A percentile compares a stretch with the other conserved stretches of the same genome.
Conservation (phyloP, 768 basidiomycete species). For the Mycena metata region DNA sequence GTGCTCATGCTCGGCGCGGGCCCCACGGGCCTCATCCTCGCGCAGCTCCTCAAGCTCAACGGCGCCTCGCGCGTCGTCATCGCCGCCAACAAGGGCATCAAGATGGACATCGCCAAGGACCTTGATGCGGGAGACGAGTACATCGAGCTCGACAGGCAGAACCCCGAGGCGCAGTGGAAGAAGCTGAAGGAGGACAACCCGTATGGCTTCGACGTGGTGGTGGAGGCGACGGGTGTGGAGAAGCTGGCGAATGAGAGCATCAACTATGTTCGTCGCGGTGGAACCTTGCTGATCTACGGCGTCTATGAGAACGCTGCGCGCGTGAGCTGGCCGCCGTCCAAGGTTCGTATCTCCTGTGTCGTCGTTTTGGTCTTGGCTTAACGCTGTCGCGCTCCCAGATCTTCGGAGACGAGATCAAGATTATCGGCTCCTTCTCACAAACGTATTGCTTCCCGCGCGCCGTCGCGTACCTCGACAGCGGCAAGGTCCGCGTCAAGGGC, state of each 20-base stretch:
- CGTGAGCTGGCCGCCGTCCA: constrained; percentile 89
- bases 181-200: constrained; percentile 77
- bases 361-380: not conserved
- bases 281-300: constrained; percentile 90
- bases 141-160: constrained; percentile 76
- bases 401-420: constrained; percentile 78
- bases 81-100: constrained; percentile 83
- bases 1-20: constrained; percentile 92
- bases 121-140: constrained; percentile 81
- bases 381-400: constrained; percentile 60
- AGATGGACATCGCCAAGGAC: constrained; percentile 80
- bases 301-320: constrained; percentile 90
- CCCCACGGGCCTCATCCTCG: constrained; percentile 84
- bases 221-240: constrained; percentile 86
- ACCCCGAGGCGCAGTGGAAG: constrained; percentile 77
- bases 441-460: constrained; percentile 95
- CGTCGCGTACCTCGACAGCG: constrained; percentile 89
- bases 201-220: constrained; percentile 74
- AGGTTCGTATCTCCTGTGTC: constrained; percentile 68
- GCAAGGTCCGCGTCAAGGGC: constrained; percentile 83
- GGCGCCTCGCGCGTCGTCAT: constrained; percentile 78
- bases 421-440: constrained; percentile 93
- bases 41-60: constrained; percentile 82
- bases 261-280: constrained; percentile 89
- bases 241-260: constrained; percentile 90